Conservation (phyloP, 2,329 filamentous ascomycete species). For the Epichloe hybrida region DNA sequence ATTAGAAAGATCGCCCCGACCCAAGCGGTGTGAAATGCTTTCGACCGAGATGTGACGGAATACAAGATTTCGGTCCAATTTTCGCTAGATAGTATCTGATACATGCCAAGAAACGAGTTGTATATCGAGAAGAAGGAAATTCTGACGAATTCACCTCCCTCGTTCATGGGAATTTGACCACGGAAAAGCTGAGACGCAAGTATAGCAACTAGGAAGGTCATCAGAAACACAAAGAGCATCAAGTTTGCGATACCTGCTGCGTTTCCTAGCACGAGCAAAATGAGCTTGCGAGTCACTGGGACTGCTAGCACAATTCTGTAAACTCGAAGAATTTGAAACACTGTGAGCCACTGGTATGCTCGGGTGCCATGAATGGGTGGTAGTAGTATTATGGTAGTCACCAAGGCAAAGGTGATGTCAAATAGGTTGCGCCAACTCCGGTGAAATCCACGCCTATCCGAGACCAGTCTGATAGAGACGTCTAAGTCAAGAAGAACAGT, state of each 20-base stretch:
- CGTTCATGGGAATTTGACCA: constrained; percentile 59
- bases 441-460: constrained; percentile 73
- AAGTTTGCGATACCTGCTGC: constrained; percentile 84
- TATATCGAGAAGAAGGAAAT: constrained; percentile 83
- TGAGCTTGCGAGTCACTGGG: constrained; percentile 73
- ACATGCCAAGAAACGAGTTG: constrained; percentile 96
- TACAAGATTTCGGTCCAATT: constrained; percentile 90
- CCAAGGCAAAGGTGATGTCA: constrained; percentile 66
- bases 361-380: constrained; percentile 63
- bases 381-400: constrained; percentile 74
- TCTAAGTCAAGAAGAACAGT: constrained; percentile 70
- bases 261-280: constrained; percentile 80
- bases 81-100: constrained; percentile 89
- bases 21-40: constrained; percentile 62
- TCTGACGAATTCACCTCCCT: constrained; percentile 45
- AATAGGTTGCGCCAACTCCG: constrained; percentile 60
- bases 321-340: constrained; percentile 85
- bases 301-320: constrained; percentile 88
- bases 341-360: constrained; percentile 74
- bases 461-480: constrained; percentile 63
- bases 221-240: constrained; percentile 90
- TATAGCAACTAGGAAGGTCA: constrained; percentile 87
- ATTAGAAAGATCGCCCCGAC: constrained; percentile 85
- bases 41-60: constrained; percentile 58
- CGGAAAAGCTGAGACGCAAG: constrained; percentile 89